Evolutionary conservation across 768 basidiomycete species (phyloP), one percentile per base, ranked within the genome.

Genomic region (Leucocoprinus leucothites): DNA sequence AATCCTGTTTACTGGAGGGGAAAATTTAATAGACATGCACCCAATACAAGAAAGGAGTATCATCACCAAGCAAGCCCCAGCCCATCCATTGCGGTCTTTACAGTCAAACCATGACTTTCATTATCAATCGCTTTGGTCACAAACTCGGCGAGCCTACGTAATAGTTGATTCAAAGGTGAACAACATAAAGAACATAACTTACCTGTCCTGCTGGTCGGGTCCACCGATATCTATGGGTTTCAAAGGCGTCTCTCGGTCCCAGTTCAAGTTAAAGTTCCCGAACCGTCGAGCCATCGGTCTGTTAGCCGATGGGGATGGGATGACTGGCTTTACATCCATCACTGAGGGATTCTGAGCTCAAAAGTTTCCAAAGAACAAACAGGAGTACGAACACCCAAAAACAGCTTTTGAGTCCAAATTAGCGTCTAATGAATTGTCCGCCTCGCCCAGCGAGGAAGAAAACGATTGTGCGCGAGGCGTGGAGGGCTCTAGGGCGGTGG

Each of bases 41-140:
- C 16, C 16, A 51, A 16, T 35, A 11, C 9, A 36, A 22, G 11
- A 48, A 19, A 5, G 16, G 3, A n/a, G 31, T 31, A 5, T 11
- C 21, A 19, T 69, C 51, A 85, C 85, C 74, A 69, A 63, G 69
- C 63, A 9, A 87, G 66, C 1, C 76, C 78, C 11, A 87, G 73
- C 16, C 76, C 74, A 36, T 78, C 67, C 74, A 82, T 77, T 0
- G 82, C 82, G 16, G 71, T 71, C 56, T 75, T 67, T 4, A 84
- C 82, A 0, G 79, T 77, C 25, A 84, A 62, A 9, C 77, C 79
- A 51, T 82, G 75, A 40, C 76, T 77, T 0, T 78, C 68, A 49
- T 82, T 84, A 54, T 86, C 82, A 25, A 87, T 82, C 1, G 80
- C 74, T 49, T 65, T 75, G 2, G 82, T 79, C 2, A 87, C 82